Base-by-base conservation (phyloP, 208 protist genomes). In the Leishmania lainsoni region DNA sequence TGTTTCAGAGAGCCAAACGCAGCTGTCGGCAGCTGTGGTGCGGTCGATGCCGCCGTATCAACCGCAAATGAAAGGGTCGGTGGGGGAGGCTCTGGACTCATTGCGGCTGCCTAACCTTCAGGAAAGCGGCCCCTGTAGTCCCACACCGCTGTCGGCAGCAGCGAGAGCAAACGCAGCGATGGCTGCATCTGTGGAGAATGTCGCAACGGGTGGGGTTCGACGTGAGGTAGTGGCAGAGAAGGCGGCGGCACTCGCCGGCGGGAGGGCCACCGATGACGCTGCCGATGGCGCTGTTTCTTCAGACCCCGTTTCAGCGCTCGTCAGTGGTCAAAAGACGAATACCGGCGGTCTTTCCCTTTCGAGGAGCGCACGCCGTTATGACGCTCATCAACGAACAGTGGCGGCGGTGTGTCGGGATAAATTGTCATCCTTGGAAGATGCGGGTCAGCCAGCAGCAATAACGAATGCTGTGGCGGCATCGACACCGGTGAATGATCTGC, bases 11-110 rank as follows among this genome's bases (percentile, higher is more conserved):
- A 52, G 42, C 45, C 14, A 16, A 29, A 12, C 26, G 10, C 14
- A 5, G 12, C 71, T 26, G 32, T 12, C n/a, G 14, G 9, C 49
- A 56, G 17, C 71, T 29, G 16, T 16, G 14, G 29, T 14, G 17
- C 16, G 22, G 26, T 22, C 48, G 22, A 20, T 65, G 75, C 75
- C 69, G 10, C 45, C 56, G 17, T 80, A 84, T 49, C 29, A 58
- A 22, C 81, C 81, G 4, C 81, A 52, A 32, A 77, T 77, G 75
- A 74, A 84, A 26, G 75, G 75, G 22, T 69, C 75, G 5, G 75
- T 84, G 42, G 61, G 69, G 48, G 75, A 66, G 16, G 68, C 68
- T 0, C 26, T 84, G 29, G 75, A 84, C 66, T 75, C 81, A 12
- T 16, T 80, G 8, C 56, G 59, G 20, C 56, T 80, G 29, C 81